Conservation (phyloP, 2,329 filamentous ascomycete species). For the Stagonosporopsis rhizophila region DNA sequence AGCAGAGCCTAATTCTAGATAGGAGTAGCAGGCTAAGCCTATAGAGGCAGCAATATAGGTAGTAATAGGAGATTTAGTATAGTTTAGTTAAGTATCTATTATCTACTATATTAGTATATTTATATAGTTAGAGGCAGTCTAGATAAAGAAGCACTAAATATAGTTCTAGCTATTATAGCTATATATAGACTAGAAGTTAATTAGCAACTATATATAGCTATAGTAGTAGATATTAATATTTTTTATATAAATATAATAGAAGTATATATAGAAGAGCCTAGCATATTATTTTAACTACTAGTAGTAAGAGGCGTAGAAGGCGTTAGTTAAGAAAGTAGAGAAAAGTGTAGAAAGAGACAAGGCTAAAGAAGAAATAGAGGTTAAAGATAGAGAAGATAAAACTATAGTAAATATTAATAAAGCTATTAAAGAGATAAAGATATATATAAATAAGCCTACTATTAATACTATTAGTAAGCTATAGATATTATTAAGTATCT, state of each 20-base stretch:
- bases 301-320: not conserved
- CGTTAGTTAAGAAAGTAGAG: not conserved
- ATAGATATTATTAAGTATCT: slow-evolving; percentile 2
- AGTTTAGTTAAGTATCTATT: not conserved
- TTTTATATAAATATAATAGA: not conserved
- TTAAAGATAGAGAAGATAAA: not conserved
- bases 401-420: no score
- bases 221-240: not conserved
- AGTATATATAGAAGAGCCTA: not conserved
- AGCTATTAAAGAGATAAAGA: no score
- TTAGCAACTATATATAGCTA: not conserved
- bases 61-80: not conserved
- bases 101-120: not conserved
- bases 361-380: not conserved
- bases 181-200: not conserved
- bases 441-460: no score
- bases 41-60: not conserved
- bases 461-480: no score
- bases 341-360: not conserved
- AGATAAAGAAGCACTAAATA: not conserved
- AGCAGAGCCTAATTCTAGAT: not conserved
- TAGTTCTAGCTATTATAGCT: not conserved
- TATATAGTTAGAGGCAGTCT: not conserved
- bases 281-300: not conserved
- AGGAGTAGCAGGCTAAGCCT: not conserved